Base-by-base conservation (phyloP, 495 filamentous ascomycete species). In the Xylaria grammica region DNA sequence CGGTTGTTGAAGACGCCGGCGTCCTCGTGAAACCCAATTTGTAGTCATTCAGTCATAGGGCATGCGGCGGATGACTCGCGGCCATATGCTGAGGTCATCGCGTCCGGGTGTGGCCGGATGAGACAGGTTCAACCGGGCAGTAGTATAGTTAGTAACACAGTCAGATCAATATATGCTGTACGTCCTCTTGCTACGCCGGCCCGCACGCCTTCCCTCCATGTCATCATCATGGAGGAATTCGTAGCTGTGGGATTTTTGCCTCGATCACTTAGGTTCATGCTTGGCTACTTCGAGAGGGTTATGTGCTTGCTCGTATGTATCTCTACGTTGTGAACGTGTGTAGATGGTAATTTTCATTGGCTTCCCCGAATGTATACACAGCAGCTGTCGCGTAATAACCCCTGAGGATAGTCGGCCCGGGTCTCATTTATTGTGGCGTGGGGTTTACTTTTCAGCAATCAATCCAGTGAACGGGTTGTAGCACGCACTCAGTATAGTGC, bases 81-180 rank as follows among this genome's bases (percentile, higher is more conserved):
- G 34, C 34, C 20, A 42, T 56, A 56, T 42, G 26, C 22, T 56
- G 11, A 42, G 22, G 13, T 32, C 53, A 40, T 32, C 26, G 26
- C 11, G 32, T 58, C 36, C 40, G 38, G 26, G 24, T 38, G 36
- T 26, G 34, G 54, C 22, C 54, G 38, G 15, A 32, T 15, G 15
- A 17, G 15, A 20, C 19, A 22, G 38, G 13, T 20, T 44, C 8
- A 30, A 20, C 3, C 36, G 36, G 24, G 24, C 15, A 44, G 29
- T 38, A 24, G 19, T 57, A 57, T 57, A 44, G 54, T 44, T 9
- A 26, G 52, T 55, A 32, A 32, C 53, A 17, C 9, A 34, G 50
- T 52, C 17, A 52, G 50, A 52, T 52, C 29, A 27, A 34, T 34
- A n/a, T 26, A 32, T 56, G 36, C 29, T 1, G 2, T 1, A 2